Conservation (phyloP, 1,284 basidiomycete species). For the Ceratobasidium sp. region DNA sequence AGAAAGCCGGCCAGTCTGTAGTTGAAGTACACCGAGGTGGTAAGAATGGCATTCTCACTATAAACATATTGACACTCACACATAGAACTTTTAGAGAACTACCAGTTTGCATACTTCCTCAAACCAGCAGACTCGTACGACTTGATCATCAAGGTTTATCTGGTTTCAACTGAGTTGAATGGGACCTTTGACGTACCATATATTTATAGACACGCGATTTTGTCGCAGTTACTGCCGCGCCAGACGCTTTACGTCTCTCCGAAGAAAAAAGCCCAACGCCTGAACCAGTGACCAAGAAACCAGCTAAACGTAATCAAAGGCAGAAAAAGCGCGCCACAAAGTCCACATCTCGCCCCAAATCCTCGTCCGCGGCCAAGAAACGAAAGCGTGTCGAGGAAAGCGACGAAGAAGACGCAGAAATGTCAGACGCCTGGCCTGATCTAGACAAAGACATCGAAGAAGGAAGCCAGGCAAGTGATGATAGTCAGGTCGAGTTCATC, state of each 20-base stretch:
- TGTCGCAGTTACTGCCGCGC: slow-evolving; percentile 9
- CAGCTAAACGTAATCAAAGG: not conserved
- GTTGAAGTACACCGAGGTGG: slow-evolving; percentile 43
- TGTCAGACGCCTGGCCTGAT: slow-evolving; percentile 31
- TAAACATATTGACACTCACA: not conserved
- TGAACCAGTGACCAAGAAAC: slow-evolving; percentile 12
- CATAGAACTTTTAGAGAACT: slow-evolving; percentile 33
- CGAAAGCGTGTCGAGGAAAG: slow-evolving; percentile 5
- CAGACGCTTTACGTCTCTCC: not conserved
- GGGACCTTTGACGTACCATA: not conserved
- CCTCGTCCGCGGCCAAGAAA: slow-evolving; percentile 25
- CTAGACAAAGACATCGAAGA: slow-evolving; percentile 1
- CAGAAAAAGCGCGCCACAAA: slow-evolving; percentile 22
- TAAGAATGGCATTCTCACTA: slow-evolving; percentile 14
- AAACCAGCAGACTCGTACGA: slow-evolving; percentile 40
- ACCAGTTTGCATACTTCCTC: slow-evolving; percentile 43
- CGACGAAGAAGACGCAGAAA: slow-evolving; percentile 25
- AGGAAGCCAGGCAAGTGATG: not conserved
- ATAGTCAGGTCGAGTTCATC: not conserved
- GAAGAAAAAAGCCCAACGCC: slow-evolving; percentile 6
- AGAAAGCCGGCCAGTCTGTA: slow-evolving; percentile 41
- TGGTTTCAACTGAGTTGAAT: not conserved
- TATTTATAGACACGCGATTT: slow-evolving; percentile 20
- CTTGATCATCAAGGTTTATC: slow-evolving; percentile 40
- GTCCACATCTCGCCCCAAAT: slow-evolving; percentile 3